Base-by-base conservation (phyloP, 768 basidiomycete genomes). In the Calvatia gigantea region DNA sequence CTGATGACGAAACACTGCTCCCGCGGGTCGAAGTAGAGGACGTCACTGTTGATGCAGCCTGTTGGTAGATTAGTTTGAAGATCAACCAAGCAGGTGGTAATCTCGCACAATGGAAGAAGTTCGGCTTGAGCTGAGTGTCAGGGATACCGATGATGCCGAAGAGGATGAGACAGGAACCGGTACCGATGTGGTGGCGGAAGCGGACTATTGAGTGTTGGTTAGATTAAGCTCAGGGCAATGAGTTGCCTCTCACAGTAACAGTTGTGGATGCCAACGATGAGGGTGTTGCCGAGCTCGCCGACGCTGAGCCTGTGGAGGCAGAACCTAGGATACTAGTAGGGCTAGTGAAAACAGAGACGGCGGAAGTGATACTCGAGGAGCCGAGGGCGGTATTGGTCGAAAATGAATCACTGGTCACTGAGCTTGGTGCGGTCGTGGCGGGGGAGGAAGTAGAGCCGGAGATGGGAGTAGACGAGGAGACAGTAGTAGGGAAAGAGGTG, bases 361-460 rank as follows among this genome's bases (percentile, higher is more conserved):
- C 53, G 31, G 27, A 51, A 25, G 57, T 44, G 39, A 31, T n/a
- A 15, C 51, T 51, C 37, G 60, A 52, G 7, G 59, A 41, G 49
- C 52, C 29, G 31, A 62, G 43, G 28, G 58, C 38, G 17, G 42
- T 33, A 25, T 58, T 33, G 6, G 53, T 50, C 32, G 60, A 37
- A 21, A 58, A 15, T 21, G 65, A 51, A 5, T n/a, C n/a, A n/a
- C n/a, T n/a, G n/a, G 63, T 44, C 6, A 58, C 42, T 32, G 49
- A 33, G 17, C 27, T 33, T 33, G 15, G 49, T 23, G 23, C 28
- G 29, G 58, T 32, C 31, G 37, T 23, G 51, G 48, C 31, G 14
- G 37, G 5, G 31, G 46, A 35, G 23, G 56, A 41, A 14, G 56
- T 49, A n/a, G 59, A 50, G 49, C 54, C 54, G 23, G 55, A 42